A percentile compares a stretch with the other conserved stretches of the same genome.
phyloP scores from a whole-genome alignment of 2,329 filamentous ascomycete genomes.

The Colletotrichum destructivum region DNA sequence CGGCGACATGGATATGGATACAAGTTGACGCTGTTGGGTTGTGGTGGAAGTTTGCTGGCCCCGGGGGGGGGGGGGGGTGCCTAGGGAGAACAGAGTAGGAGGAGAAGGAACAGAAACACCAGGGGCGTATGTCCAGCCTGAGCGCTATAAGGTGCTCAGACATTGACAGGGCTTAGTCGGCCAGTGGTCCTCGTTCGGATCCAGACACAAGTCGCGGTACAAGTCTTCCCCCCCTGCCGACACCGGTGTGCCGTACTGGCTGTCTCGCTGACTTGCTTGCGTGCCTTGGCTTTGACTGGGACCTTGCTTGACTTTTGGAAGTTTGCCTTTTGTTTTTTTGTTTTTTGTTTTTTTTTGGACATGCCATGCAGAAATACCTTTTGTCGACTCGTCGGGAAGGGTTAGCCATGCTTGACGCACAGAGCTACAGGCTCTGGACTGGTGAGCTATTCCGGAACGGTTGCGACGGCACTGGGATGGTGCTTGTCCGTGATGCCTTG shows the following conservation, averaged over 20 bases:
- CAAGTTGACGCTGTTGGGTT: slow-evolving; percentile 41
- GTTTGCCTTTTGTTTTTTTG: slow-evolving; percentile 27
- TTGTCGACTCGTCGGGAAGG: slow-evolving; percentile 1
- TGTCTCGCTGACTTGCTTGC: slow-evolving; percentile 19
- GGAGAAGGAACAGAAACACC: slow-evolving; percentile 22
- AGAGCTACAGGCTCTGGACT: slow-evolving; percentile 27
- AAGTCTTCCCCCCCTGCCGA: slow-evolving; percentile 26
- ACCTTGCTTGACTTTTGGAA: slow-evolving; percentile 26
- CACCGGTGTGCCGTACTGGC: slow-evolving; percentile 20
- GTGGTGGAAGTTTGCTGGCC: slow-evolving; percentile 36
- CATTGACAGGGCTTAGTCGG: slow-evolving; percentile 42
- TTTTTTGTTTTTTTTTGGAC: slow-evolving; percentile 10
- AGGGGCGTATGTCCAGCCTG: slow-evolving; percentile 37
- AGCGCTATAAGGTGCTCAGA: slow-evolving; percentile 41
- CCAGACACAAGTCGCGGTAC: slow-evolving; percentile 35
- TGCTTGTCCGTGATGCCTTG: slow-evolving; percentile 25
- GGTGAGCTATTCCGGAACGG: slow-evolving; percentile 23
- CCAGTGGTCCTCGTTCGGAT: slow-evolving; percentile 35
- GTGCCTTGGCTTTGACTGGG: slow-evolving; percentile 35
- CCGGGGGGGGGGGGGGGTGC: slow-evolving; percentile 24
- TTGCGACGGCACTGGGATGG: slow-evolving; percentile 23
- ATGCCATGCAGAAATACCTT: slow-evolving; percentile 28
- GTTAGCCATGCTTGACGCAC: slow-evolving; percentile 36
- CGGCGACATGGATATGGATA: slow-evolving; percentile 38
- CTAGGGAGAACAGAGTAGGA: slow-evolving; percentile 1